Evolutionary conservation across 257 asterid genomes (phyloP), one percentile per base, ranked within the genome.

Genomic region (Solanum sitiens): DNA sequence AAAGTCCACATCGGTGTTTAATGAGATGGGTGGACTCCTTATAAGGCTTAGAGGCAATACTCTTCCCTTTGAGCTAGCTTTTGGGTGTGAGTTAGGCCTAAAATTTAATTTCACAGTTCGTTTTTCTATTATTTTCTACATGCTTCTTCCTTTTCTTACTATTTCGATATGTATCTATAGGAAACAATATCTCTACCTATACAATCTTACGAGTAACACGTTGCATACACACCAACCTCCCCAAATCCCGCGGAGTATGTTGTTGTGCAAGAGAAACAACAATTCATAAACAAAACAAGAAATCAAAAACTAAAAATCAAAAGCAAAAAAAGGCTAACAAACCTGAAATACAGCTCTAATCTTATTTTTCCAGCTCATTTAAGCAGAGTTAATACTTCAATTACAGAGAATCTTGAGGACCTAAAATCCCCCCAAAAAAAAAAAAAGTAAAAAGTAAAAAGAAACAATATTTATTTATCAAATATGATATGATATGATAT

Each of bases 321-420:
- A 53, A 53, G n/a, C n/a, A 56, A 56, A 39, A 50, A 61, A 20
- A 53, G 56, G 33, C 45, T 32, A 14, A 87, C 94, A 71, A 89
- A 95, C 98, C 98, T 91, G 98, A 89, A 94, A 92, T 83, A 94
- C 87, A 86, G 89, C 89, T 83, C 92, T 70, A 83, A 93, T 75
- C 89, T 88, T 73, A 70, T 89, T 88, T 89, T 88, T 92, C 97
- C 94, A 89, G 84, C 92, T 92, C 98, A 94, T 92, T 88, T 87
- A 83, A 67, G 11, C 50, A 71, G 86, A n/a, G 53, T n/a, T 67
- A 74, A 82, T 70, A 44, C 83, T 47, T 86, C 45, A 76, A 75
- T 30, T 44, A 16, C 25, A 75, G 32, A 37, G 67, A 75, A 77
- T 67, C 23, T 1, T 53, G 63, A 33, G 45, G 27, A 42, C 11